phyloP scores from a whole-genome alignment of 192 early-diverging fungal genomes.

The Linnemannia exigua region DNA sequence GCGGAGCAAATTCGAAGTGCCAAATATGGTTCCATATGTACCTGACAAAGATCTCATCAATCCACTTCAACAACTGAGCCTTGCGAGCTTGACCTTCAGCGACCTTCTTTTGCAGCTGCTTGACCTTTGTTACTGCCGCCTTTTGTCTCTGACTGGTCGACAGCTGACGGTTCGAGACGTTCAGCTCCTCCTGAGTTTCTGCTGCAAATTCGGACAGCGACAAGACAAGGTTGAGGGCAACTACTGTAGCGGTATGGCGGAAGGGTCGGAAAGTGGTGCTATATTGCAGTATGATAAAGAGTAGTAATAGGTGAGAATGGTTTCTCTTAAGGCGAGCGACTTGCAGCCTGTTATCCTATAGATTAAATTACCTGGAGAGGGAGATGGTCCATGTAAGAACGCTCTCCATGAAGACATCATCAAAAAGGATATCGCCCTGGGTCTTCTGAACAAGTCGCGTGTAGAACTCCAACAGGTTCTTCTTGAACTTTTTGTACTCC shows the following conservation, averaged over 20 bases:
- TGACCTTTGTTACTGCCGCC: constrained; percentile 36
- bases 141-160: constrained; percentile 66
- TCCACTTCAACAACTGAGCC: constrained; percentile 67
- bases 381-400: constrained; percentile 74
- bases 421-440: constrained; percentile 74
- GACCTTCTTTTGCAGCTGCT: constrained; percentile 59
- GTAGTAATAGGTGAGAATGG: too few relatives aligned
- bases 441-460: constrained; percentile 67
- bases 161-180: constrained; percentile 79
- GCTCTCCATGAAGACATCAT: constrained; percentile 70
- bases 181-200: constrained; percentile 70
- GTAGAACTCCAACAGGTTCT: constrained; percentile 80
- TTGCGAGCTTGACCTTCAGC: constrained; percentile 69
- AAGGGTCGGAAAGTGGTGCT: constrained; percentile 89
- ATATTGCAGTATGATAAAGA: background rate
- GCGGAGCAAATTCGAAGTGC: background rate
- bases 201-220: constrained; percentile 78
- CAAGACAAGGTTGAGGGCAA: constrained; percentile 75
- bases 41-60: constrained; percentile 85
- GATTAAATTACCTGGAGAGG: constrained; percentile 68
- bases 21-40: constrained; percentile 23
- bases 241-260: constrained; percentile 88
- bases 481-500: constrained; percentile 74
- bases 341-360: too few relatives aligned
- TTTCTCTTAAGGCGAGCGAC: too few relatives aligned